phyloP scores from a whole-genome alignment of 805 yeast species.

The Cephaloascus albidus region DNA sequence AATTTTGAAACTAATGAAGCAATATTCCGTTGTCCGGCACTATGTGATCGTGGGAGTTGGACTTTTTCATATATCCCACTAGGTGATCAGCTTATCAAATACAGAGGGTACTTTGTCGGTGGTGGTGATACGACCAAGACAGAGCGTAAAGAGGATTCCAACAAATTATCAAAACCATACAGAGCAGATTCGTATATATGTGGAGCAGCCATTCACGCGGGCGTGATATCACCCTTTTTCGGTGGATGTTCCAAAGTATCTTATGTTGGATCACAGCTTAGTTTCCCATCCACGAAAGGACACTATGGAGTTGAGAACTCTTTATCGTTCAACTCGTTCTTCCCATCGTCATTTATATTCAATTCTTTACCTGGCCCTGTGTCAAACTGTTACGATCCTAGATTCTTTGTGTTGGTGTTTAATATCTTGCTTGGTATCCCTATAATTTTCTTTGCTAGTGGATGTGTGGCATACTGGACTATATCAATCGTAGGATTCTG shows the following conservation, averaged over 20 bases:
- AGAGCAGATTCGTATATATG: conserved; percentile 87
- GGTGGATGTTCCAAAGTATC: conserved; percentile 75
- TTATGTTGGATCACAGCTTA: conserved; percentile 41
- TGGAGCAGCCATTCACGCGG: conserved; percentile 85
- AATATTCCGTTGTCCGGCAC: conserved; percentile 74
- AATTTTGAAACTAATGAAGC: conserved; percentile 35
- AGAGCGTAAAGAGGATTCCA: conserved; percentile 6
- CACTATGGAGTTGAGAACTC: conserved; percentile 43
- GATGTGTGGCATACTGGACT: conserved; percentile 44
- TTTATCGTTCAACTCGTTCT: conserved; percentile 57
- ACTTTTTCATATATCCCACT: conserved; percentile 68
- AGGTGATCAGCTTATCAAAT: conserved; percentile 59
- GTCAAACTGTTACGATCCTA: conserved; percentile 60
- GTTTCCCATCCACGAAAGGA: conserved; percentile 41
- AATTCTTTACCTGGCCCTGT: conserved; percentile 23
- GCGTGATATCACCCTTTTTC: conserved; percentile 55
- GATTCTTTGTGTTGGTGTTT: conserved; percentile 43
- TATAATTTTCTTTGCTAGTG: conserved; percentile 42
- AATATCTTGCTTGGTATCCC: conserved; percentile 60
- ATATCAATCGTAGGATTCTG: conserved; percentile 63
- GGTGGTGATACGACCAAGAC: conserved; percentile 39
- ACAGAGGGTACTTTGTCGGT: conserved; percentile 67
- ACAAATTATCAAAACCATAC: conserved; percentile 49
- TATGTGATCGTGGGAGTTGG: conserved; percentile 74
- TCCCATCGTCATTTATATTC: conserved; percentile 67